phyloP scores from a whole-genome alignment of 2,329 filamentous ascomycete species.

The Blastomyces gilchristii region DNA sequence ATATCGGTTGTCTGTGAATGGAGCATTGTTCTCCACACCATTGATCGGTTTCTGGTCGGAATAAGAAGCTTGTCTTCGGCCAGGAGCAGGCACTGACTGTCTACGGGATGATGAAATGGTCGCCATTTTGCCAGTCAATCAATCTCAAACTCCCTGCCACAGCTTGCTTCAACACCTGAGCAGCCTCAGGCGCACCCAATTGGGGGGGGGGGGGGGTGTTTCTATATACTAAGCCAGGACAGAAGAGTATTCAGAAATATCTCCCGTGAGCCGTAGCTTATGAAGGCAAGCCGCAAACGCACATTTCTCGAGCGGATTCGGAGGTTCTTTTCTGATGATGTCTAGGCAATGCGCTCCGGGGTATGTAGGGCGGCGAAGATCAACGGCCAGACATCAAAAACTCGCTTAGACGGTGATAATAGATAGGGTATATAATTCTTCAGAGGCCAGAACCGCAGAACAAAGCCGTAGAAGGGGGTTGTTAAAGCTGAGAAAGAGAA shows the following conservation, averaged over 20 bases:
- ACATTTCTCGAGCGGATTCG: background rate
- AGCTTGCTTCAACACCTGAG: background rate
- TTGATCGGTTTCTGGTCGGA: conserved; percentile 13
- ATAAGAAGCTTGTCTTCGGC: conserved; percentile 2
- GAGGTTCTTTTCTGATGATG: background rate
- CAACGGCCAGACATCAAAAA: background rate
- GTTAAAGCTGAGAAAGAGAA: background rate
- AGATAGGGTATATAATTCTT: background rate
- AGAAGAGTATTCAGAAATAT: background rate
- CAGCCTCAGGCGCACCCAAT: background rate
- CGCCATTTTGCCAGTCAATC: background rate
- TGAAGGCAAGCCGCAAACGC: background rate
- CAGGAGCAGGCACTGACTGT: background rate
- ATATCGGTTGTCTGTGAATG: conserved; percentile 15
- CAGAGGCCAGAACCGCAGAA: background rate
- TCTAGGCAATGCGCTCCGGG: background rate
- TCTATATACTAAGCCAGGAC: background rate
- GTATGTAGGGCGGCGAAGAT: background rate
- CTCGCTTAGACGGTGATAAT: background rate
- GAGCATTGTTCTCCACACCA: conserved; percentile 15
- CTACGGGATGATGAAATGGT: conserved; percentile 3
- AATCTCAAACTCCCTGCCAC: background rate
- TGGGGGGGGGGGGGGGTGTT: background rate
- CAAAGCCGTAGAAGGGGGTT: background rate
- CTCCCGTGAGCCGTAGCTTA: background rate